Conservation (phyloP, 495 filamentous ascomycete species). For the Hypomontagnella submonticulosa region DNA sequence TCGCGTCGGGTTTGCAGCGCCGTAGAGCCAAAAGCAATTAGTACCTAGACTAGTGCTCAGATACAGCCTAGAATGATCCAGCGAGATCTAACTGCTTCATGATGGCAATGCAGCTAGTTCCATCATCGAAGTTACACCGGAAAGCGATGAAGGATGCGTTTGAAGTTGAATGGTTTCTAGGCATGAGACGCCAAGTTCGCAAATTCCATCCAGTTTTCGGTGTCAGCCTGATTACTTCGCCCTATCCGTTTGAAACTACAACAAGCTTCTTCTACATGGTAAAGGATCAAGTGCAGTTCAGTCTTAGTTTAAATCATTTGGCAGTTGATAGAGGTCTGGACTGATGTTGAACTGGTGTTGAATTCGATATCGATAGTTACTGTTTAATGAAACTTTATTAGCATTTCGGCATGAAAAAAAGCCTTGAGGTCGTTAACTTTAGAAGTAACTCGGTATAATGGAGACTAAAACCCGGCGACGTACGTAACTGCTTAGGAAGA, state of each 20-base stretch:
- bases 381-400: no score
- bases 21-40: background rate
- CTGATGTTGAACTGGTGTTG: background rate
- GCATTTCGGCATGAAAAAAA: no score
- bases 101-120: constrained; percentile 5
- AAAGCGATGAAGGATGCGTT: constrained; percentile 30
- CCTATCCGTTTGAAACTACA: no score
- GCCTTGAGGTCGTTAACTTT: no score
- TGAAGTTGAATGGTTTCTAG: constrained; percentile 19
- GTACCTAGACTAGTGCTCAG: background rate
- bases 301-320: no score
- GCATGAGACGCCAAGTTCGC: background rate
- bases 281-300: background rate
- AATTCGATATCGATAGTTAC: no score
- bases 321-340: constrained; percentile 4
- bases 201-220: background rate
- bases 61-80: constrained; percentile 3
- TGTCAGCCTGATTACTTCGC: background rate
- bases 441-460: no score
- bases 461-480: no score
- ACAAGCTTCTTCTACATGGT: no score
- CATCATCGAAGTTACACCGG: constrained; percentile 3
- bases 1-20: constrained; percentile 10
- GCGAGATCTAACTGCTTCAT: constrained; percentile 22
- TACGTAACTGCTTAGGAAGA: no score